A percentile compares a stretch with the other conserved stretches of the same genome.
phyloP scores from a whole-genome alignment of 2,329 filamentous ascomycete species.

The Achaetomium macrosporum region DNA sequence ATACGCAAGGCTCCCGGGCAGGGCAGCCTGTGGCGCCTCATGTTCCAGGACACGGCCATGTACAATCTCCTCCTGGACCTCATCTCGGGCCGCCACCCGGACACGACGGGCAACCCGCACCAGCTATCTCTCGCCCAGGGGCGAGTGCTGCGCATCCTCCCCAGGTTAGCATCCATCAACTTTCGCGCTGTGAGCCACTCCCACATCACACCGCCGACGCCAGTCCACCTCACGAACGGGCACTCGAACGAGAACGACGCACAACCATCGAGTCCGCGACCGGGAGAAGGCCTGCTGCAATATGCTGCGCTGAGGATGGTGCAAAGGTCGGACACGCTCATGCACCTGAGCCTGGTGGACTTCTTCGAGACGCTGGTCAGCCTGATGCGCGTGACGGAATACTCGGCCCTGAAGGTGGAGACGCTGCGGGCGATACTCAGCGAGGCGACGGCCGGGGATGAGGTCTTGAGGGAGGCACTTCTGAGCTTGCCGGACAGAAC shows the following conservation, averaged over 20 bases:
- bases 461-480: constrained; percentile 35
- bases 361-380: constrained; percentile 48
- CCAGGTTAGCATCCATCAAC: constrained; percentile 44
- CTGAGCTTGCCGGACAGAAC: constrained; percentile 42
- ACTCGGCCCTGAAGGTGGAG: constrained; percentile 30
- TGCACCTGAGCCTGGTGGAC: constrained; percentile 47
- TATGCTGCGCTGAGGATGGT: constrained; percentile 50
- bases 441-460: constrained; percentile 37
- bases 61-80: constrained; percentile 42
- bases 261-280: constrained; percentile 18
- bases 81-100: constrained; percentile 29
- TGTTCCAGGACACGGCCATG: constrained; percentile 42
- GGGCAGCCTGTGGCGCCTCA: constrained; percentile 47
- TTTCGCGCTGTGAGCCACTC: constrained; percentile 36
- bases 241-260: not conserved
- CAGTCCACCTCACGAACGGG: constrained; percentile 18
- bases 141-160: constrained; percentile 46
- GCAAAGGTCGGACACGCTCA: constrained; percentile 42
- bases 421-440: constrained; percentile 35
- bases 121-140: constrained; percentile 48
- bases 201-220: constrained; percentile 26
- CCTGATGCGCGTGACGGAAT: constrained; percentile 38
- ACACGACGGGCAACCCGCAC: constrained; percentile 26
- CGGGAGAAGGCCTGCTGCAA: constrained; percentile 39
- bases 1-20: constrained; percentile 41